These are phyloP conservation scores for Debaryomycetaceae sp. DNA, from an alignment of 1,139 yeast species.

Conservation along the genomic window DNA sequence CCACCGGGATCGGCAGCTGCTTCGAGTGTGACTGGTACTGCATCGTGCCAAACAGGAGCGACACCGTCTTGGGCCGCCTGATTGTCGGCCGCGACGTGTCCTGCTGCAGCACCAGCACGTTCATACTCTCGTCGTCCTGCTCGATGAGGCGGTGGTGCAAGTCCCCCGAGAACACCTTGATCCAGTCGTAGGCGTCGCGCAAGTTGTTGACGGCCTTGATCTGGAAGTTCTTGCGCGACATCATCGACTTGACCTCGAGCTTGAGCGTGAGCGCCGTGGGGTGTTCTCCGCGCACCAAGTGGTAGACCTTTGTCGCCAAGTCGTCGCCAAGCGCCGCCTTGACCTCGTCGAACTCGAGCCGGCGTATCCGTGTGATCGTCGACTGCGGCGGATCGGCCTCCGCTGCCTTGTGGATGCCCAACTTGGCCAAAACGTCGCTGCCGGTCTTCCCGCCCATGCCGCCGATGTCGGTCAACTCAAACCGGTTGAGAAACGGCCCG, in stretches of 20 bases:
- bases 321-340: constrained; percentile 37
- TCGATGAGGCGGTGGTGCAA: constrained; percentile 67
- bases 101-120: constrained; percentile 24
- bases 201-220: constrained; percentile 46
- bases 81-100: constrained; percentile 21
- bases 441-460: constrained; percentile 93
- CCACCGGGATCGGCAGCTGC: constrained; percentile 41
- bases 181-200: constrained; percentile 72
- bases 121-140: constrained; percentile 61
- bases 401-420: constrained; percentile 36
- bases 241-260: constrained; percentile 78
- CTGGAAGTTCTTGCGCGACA: constrained; percentile 76
- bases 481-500: constrained; percentile 50
- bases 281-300: constrained; percentile 62
- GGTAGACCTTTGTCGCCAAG: constrained; percentile 47
- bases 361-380: constrained; percentile 45
- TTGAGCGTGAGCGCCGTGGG: constrained; percentile 50
- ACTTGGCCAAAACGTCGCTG: constrained; percentile 43
- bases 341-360: constrained; percentile 33
- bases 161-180: constrained; percentile 80
- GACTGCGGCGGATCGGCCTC: constrained; percentile 13
- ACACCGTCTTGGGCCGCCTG: constrained; percentile 51
- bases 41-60: constrained; percentile 29
- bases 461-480: constrained; percentile 72
- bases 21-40: constrained; percentile 31